These are phyloP conservation scores for Lycium ferocissimum DNA, from an alignment of 257 asterid species.

Conservation along the genomic window DNA sequence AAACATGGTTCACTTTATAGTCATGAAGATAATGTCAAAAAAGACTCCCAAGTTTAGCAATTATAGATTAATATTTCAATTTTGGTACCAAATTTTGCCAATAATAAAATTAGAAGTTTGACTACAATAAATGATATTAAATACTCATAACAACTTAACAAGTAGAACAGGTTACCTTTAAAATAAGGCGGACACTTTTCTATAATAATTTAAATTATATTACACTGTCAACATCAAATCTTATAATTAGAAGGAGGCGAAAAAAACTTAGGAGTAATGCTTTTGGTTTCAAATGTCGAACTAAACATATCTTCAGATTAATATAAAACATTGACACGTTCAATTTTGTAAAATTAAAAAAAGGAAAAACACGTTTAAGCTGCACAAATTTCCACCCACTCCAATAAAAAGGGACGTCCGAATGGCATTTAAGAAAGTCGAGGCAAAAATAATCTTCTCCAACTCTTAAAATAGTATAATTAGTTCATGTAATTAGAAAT, in stretches of 20 bases:
- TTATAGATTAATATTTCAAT: neutral
- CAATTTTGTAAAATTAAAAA: neutral
- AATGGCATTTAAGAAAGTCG: too few relatives aligned
- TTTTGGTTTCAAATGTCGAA: neutral
- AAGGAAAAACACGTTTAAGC: neutral
- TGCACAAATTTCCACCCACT: neutral
- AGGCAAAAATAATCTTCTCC: too few relatives aligned
- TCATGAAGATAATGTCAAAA: slow-evolving; percentile 13
- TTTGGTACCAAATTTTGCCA: neutral
- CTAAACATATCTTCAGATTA: neutral
- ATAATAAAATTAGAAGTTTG: neutral
- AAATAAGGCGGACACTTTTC: neutral
- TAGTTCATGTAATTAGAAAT: too few relatives aligned
- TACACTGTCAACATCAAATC: neutral
- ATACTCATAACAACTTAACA: neutral
- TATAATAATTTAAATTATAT: neutral
- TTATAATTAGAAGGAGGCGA: neutral
- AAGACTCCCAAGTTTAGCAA: neutral
- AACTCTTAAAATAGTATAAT: too few relatives aligned
- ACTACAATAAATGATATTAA: neutral
- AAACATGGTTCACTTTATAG: neutral
- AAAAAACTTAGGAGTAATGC: neutral
- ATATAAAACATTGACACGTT: neutral
- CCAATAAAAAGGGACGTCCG: neutral
- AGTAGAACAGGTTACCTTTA: neutral